Base-by-base conservation (phyloP, 257 asterid species). In the Buddleja alternifolia region DNA sequence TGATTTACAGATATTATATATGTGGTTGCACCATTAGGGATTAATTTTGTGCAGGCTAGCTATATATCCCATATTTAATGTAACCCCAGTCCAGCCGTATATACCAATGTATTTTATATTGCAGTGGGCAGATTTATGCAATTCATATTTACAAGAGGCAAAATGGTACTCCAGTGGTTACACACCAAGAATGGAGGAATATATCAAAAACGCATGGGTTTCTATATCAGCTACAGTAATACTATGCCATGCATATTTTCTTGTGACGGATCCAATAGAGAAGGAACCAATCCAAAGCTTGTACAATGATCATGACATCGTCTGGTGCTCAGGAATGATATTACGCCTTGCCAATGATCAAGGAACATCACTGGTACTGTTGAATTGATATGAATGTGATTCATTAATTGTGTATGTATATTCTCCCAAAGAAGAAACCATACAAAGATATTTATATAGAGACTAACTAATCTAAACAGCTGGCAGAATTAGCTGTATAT, bases 331-430 rank as follows among this genome's bases (percentile, higher is more conserved):
- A 5, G 71, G 77, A 9, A 69, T 25, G 9, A 19, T 88, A 37
- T 1, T 80, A 2, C 76, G 90, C 1, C 61, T 88, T 7, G 47
- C 77, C 0, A 57, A 85, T 61, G 95, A 88, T 60, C 47, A 83
- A 0, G 88, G 76, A 36, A 85, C 90, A 3, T 77, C 87, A 0
- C 53, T 23, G 73, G 86, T 85, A 60, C 6, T n/a, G n/a, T n/a
- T n/a, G n/a, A n/a, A n/a, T n/a, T n/a, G n/a, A n/a, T n/a, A n/a
- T n/a, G n/a, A n/a, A n/a, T n/a, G n/a, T n/a, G n/a, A n/a, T n/a
- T n/a, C n/a, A n/a, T n/a, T n/a, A n/a, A n/a, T n/a, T n/a, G n/a
- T n/a, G n/a, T n/a, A n/a, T n/a, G n/a, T n/a, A n/a, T n/a, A n/a
- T n/a, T n/a, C n/a, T n/a, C n/a, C n/a, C n/a, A n/a, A n/a, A n/a